These are phyloP conservation scores for Neofusicoccum sp. DNA, from an alignment of 2,329 filamentous ascomycete species.

Conservation along the genomic window DNA sequence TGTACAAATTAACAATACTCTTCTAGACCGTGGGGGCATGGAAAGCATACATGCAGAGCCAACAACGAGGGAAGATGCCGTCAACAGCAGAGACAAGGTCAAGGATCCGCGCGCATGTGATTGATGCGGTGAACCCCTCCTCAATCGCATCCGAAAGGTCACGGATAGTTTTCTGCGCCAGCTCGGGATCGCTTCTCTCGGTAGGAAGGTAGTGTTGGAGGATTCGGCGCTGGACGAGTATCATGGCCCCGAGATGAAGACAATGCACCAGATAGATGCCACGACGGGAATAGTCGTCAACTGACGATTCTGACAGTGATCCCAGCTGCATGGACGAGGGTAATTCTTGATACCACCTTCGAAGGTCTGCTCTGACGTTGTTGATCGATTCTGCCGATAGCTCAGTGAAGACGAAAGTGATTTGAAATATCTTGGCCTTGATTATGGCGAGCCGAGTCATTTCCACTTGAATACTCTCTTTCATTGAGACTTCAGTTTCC, in stretches of 20 bases:
- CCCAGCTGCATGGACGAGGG: constrained; percentile 26
- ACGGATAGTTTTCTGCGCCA: background rate
- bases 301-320: background rate
- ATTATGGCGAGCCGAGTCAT: constrained; percentile 28
- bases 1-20: background rate
- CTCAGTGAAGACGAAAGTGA: constrained; percentile 10
- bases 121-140: constrained; percentile 28
- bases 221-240: constrained; percentile 25
- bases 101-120: constrained; percentile 25
- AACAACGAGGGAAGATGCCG: constrained; percentile 27
- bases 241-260: constrained; percentile 30
- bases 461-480: constrained; percentile 25
- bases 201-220: constrained; percentile 21
- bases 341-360: constrained; percentile 23
- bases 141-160: constrained; percentile 18
- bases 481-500: background rate
- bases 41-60: constrained; percentile 27
- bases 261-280: constrained; percentile 28
- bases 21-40: background rate
- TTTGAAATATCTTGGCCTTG: constrained; percentile 26
- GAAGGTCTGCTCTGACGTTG: constrained; percentile 23
- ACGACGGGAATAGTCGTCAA: constrained; percentile 15
- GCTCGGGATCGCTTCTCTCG: background rate
- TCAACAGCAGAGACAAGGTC: constrained; percentile 24
- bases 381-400: constrained; percentile 18